Evolutionary conservation across 2,329 filamentous ascomycete genomes (phyloP).

Genomic region (Cercospora sesami): DNA sequence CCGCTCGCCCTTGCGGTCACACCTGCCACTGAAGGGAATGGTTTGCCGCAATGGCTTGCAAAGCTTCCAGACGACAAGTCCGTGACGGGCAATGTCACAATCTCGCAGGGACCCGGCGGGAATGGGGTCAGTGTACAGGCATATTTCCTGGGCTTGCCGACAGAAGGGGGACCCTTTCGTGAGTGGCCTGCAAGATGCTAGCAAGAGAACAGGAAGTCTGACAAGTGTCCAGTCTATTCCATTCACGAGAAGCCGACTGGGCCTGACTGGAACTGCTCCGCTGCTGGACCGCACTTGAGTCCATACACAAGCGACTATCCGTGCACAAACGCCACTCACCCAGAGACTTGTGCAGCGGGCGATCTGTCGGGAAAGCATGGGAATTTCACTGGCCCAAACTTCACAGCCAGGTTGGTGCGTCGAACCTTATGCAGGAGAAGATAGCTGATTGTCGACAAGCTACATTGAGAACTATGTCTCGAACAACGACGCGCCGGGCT

Average conservation of each 20-base stretch:
- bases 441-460: constrained; percentile 31
- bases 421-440: neutral
- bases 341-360: constrained; percentile 47
- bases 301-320: constrained; percentile 46
- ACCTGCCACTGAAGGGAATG: constrained; percentile 15
- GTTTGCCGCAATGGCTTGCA: constrained; percentile 18
- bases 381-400: constrained; percentile 38
- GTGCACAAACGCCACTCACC: constrained; percentile 41
- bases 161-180: constrained; percentile 48
- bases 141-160: constrained; percentile 44
- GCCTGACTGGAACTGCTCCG: constrained; percentile 47
- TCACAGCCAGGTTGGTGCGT: constrained; percentile 34
- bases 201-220: neutral
- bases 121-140: constrained; percentile 45
- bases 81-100: constrained; percentile 21
- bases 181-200: constrained; percentile 20
- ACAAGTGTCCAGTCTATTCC: constrained; percentile 44
- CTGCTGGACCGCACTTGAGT: constrained; percentile 45
- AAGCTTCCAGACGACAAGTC: constrained; percentile 15
- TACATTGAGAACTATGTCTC: constrained; percentile 55
- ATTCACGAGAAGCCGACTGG: constrained; percentile 47
- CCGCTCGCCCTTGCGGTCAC: constrained; percentile 13
- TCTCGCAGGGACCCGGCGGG: constrained; percentile 30
- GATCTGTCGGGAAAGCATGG: constrained; percentile 51
- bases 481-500: constrained; percentile 15